phyloP scores from a whole-genome alignment of 2,329 filamentous ascomycete species.

The Penicillium thymicola region DNA sequence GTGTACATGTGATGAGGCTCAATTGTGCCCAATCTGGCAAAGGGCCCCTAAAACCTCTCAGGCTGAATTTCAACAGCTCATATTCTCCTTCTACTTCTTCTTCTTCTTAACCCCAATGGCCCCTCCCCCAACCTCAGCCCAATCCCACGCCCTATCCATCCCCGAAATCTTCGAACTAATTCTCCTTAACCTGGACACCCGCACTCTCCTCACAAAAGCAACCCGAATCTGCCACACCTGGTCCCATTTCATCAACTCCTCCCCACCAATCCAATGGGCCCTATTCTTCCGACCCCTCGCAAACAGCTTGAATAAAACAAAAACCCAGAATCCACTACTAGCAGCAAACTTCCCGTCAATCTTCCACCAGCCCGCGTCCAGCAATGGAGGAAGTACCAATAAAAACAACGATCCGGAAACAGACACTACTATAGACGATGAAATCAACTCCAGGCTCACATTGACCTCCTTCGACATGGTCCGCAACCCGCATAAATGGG shows the following conservation, averaged over 20 bases:
- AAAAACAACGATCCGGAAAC: neutral
- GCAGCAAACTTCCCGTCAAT: neutral
- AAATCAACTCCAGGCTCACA: neutral
- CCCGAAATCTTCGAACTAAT: constrained; percentile 8
- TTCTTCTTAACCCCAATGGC: neutral
- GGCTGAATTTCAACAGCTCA: neutral
- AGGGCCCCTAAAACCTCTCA: neutral
- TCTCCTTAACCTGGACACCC: constrained; percentile 5
- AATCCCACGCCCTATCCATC: neutral
- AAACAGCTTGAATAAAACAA: neutral
- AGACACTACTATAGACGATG: neutral
- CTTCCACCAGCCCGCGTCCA: neutral
- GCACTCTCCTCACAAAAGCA: constrained; percentile 6
- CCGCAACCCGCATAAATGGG: neutral
- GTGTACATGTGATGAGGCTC: neutral
- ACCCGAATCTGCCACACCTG: constrained; percentile 1
- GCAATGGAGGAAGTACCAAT: neutral
- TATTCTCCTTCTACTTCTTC: neutral
- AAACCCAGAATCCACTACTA: neutral
- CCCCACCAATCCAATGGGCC: neutral
- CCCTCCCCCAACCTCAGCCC: neutral
- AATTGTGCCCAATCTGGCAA: neutral
- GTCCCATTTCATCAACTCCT: constrained; percentile 1
- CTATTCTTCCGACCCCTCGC: neutral
- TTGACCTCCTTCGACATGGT: constrained; percentile 1